phyloP scores from a whole-genome alignment of 305 asterid genomes.

The Fraxinus nigra region DNA sequence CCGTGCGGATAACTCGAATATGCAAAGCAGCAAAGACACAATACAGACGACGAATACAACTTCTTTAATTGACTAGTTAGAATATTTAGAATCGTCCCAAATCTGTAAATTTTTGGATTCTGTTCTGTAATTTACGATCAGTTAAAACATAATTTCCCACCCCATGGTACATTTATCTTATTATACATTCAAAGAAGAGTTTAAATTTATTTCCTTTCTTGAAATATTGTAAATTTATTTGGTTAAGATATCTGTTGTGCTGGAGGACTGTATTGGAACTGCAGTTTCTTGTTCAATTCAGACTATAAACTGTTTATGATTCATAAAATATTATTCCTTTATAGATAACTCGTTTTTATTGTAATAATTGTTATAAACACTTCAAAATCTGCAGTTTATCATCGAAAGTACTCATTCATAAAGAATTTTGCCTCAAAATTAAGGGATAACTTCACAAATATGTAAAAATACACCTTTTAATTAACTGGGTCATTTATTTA shows the following conservation, averaged over 20 bases:
- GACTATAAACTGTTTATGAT: background rate
- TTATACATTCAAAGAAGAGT: background rate
- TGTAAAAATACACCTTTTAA: too few species aligned
- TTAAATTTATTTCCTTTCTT: background rate
- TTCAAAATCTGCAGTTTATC: too few species aligned
- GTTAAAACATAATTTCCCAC: background rate
- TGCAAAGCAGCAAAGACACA: slow-evolving; percentile 49
- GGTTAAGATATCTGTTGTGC: background rate
- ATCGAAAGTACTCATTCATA: too few species aligned
- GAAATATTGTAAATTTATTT: background rate
- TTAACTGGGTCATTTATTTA: too few species aligned
- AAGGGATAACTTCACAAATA: too few species aligned
- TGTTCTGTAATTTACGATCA: slow-evolving; percentile 6
- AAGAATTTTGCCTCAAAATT: too few species aligned
- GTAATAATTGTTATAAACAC: too few species aligned
- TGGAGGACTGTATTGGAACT: background rate
- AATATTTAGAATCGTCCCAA: slow-evolving; percentile 1
- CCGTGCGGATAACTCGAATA: slow-evolving; percentile 42
- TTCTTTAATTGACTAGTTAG: slow-evolving; percentile 58
- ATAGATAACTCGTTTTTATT: too few species aligned
- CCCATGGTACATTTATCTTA: background rate
- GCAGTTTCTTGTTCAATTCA: background rate
- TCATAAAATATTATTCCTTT: too few species aligned
- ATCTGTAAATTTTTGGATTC: slow-evolving; percentile 39
- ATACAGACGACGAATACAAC: slow-evolving; percentile 67